Conservation (phyloP, 306 rosid species). For the Sindora glabra region DNA sequence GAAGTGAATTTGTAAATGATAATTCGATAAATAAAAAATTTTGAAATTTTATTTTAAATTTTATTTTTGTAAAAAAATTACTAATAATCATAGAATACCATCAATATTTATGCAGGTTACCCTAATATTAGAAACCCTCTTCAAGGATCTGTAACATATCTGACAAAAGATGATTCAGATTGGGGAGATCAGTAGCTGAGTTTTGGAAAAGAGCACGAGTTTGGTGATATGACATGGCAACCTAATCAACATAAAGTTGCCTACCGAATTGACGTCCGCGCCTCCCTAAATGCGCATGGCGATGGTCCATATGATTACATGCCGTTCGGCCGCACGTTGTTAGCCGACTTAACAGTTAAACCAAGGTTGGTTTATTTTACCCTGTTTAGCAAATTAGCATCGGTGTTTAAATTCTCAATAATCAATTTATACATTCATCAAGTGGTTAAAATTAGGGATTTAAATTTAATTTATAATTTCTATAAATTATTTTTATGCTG, state of each 20-base stretch:
- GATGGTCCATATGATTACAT: slow-evolving; percentile 26
- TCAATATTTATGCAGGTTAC: slow-evolving; percentile 29
- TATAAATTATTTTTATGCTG: too few relatives aligned
- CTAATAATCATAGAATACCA: too few relatives aligned
- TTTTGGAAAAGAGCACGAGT: slow-evolving; percentile 34
- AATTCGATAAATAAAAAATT: too few relatives aligned
- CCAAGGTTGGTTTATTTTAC: slow-evolving; percentile 21
- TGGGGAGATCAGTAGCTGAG: slow-evolving; percentile 24
- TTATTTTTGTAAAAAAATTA: too few relatives aligned
- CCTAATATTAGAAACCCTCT: slow-evolving; percentile 30
- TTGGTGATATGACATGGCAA: slow-evolving; percentile 36
- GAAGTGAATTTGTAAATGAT: too few relatives aligned
- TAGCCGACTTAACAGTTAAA: neutral
- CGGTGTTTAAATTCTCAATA: too few relatives aligned
- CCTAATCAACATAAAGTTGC: slow-evolving; percentile 33
- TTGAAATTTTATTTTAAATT: too few relatives aligned
- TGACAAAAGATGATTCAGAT: slow-evolving; percentile 20
- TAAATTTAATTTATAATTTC: too few relatives aligned
- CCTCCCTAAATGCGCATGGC: slow-evolving; percentile 21
- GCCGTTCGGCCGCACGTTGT: slow-evolving; percentile 27
- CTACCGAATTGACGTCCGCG: slow-evolving; percentile 33
- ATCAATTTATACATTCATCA: too few relatives aligned
- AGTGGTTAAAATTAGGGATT: too few relatives aligned
- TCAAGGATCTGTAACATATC: slow-evolving; percentile 34
- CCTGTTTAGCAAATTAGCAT: too few relatives aligned